phyloP scores from a whole-genome alignment of 495 filamentous ascomycete genomes.

The Terfezia claveryi region DNA sequence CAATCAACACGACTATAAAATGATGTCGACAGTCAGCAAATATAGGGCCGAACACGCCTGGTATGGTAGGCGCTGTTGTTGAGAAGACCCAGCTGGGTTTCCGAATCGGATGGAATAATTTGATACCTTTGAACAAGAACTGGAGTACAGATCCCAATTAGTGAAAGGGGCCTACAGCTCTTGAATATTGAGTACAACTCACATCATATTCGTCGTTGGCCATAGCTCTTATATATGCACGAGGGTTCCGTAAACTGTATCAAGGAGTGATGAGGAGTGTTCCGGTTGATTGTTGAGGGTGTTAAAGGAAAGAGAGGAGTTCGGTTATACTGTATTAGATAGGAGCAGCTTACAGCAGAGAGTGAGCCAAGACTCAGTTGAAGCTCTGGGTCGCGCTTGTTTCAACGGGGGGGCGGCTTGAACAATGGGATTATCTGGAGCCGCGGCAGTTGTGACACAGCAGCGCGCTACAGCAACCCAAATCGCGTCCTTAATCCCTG shows the following conservation, averaged over 20 bases:
- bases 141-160: conserved; percentile 22
- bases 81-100: conserved; percentile 9
- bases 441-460: too few species aligned
- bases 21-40: too few species aligned
- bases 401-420: too few species aligned
- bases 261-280: conserved; percentile 6
- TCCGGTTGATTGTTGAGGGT: not conserved
- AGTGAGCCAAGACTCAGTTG: too few species aligned
- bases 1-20: conserved; percentile 76
- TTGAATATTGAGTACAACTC: conserved; percentile 23
- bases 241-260: too few species aligned
- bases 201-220: conserved; percentile 99
- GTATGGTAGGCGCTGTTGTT: conserved; percentile 11
- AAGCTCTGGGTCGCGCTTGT: too few species aligned
- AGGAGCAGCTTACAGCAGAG: too few species aligned
- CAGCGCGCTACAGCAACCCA: too few species aligned
- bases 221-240: conserved; percentile 30
- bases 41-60: conserved; percentile 1
- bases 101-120: not conserved
- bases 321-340: too few species aligned
- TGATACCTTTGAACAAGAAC: conserved; percentile 98
- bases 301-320: too few species aligned
- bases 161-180: conserved; percentile 1
- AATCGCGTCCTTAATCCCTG: too few species aligned
- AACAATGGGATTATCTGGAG: too few species aligned